Evolutionary conservation across 1,284 basidiomycete species (phyloP).

Genomic region (Trichosporon coremiiforme): DNA sequence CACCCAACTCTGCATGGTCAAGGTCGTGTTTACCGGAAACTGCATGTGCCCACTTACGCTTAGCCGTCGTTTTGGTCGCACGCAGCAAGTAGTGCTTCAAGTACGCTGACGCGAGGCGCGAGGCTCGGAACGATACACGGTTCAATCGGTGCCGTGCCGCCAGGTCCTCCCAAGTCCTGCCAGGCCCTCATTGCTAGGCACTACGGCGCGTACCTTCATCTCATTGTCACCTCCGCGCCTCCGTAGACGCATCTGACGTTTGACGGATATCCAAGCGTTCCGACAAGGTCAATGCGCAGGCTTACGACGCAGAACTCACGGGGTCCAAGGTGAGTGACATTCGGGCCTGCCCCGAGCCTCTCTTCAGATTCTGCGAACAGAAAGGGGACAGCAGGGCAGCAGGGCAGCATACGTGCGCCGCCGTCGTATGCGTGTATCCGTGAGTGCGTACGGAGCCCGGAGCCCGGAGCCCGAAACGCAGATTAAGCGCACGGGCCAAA

Average conservation of each 20-base stretch:
- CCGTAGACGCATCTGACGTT: too few relatives aligned
- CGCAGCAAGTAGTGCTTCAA: neutral
- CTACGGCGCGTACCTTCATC: neutral
- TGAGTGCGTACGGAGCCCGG: too few relatives aligned
- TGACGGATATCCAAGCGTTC: too few relatives aligned
- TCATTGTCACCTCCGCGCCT: neutral
- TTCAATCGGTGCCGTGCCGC: conserved; percentile 1
- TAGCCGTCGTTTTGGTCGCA: neutral
- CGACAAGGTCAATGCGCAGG: too few relatives aligned
- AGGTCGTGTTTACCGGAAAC: neutral
- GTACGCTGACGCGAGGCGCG: neutral
- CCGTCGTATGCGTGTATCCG: neutral
- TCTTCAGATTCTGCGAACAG: too few relatives aligned
- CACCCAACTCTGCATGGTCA: neutral
- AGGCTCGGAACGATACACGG: neutral
- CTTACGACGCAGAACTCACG: too few relatives aligned
- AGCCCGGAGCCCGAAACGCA: neutral
- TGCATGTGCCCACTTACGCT: neutral
- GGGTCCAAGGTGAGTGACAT: too few relatives aligned
- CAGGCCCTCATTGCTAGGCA: too few relatives aligned
- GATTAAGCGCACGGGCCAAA: neutral
- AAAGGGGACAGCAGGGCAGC: too few relatives aligned
- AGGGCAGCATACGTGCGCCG: too few relatives aligned
- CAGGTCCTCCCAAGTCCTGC: neutral
- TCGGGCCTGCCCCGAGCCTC: too few relatives aligned